phyloP scores from a whole-genome alignment of 345 rosid genomes.

The Hevea brasiliensis region DNA sequence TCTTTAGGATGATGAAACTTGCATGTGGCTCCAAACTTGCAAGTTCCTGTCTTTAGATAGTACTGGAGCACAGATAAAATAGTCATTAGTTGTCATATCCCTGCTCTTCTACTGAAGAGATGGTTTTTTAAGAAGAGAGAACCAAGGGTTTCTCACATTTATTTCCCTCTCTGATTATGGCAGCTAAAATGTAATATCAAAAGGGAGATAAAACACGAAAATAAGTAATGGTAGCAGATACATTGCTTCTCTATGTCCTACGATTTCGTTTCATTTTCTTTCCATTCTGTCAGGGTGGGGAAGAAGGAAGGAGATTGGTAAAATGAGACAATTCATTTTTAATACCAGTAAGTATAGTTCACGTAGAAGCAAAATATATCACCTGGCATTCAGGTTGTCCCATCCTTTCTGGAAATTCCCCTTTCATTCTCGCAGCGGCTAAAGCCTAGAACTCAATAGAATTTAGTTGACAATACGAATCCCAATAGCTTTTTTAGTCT shows the following conservation, averaged over 20 bases:
- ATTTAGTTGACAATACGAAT: constrained; percentile 23
- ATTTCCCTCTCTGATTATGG: neutral
- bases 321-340: neutral
- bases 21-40: constrained; percentile 99
- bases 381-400: constrained; percentile 99
- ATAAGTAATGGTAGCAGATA: too few relatives aligned
- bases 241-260: neutral
- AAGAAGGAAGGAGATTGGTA: neutral
- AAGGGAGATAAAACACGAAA: too few relatives aligned
- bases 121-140: constrained; percentile 3
- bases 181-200: neutral
- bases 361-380: constrained; percentile 15
- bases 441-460: constrained; percentile 62
- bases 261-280: neutral
- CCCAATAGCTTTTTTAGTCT: neutral
- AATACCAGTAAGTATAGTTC: neutral
- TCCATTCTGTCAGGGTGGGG: neutral
- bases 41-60: constrained; percentile 97
- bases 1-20: constrained; percentile 98
- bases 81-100: constrained; percentile 1
- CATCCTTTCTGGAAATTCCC: constrained; percentile 92
- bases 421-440: constrained; percentile 87
- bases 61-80: constrained; percentile 52
- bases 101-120: neutral
- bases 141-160: neutral